These are phyloP conservation scores for Salix suchowensis DNA, from an alignment of 345 rosid species.

Conservation along the genomic window DNA sequence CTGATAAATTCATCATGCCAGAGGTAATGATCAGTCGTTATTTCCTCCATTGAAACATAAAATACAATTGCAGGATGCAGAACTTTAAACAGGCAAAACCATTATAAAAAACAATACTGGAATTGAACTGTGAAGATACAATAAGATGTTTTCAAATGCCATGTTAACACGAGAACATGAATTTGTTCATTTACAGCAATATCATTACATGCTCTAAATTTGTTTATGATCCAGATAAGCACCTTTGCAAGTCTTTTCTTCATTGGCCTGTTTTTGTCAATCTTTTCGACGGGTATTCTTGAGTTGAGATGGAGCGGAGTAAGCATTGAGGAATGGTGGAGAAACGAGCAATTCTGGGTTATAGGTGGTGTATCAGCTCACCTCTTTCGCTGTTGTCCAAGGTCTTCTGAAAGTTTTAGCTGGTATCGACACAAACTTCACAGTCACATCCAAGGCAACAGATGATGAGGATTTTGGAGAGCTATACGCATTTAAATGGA, in stretches of 20 bases:
- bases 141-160: neutral
- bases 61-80: neutral
- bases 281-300: slow-evolving; percentile 78
- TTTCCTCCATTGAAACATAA: neutral
- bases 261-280: slow-evolving; percentile 73
- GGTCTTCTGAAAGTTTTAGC: slow-evolving; percentile 84
- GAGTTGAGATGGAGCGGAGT: slow-evolving; percentile 97
- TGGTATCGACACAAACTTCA: slow-evolving; percentile 91
- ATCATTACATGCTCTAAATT: slow-evolving; percentile 1
- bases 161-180: neutral
- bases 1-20: slow-evolving; percentile 97
- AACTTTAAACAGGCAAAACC: neutral
- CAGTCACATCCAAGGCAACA: slow-evolving; percentile 81
- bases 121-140: neutral
- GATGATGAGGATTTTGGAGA: slow-evolving; percentile 93
- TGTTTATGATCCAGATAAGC: slow-evolving; percentile 56
- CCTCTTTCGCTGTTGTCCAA: slow-evolving; percentile 83
- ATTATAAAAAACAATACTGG: neutral
- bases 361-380: slow-evolving; percentile 96
- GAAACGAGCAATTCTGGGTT: slow-evolving; percentile 97
- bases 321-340: slow-evolving; percentile 99
- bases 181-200: neutral
- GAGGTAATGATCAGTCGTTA: slow-evolving; percentile 41
- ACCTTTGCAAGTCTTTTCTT: slow-evolving; percentile 92
- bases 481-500: slow-evolving; percentile 88